Evolutionary conservation across 1,284 basidiomycete species (phyloP).

Genomic region (Melanopsichium pennsylvanicum): DNA sequence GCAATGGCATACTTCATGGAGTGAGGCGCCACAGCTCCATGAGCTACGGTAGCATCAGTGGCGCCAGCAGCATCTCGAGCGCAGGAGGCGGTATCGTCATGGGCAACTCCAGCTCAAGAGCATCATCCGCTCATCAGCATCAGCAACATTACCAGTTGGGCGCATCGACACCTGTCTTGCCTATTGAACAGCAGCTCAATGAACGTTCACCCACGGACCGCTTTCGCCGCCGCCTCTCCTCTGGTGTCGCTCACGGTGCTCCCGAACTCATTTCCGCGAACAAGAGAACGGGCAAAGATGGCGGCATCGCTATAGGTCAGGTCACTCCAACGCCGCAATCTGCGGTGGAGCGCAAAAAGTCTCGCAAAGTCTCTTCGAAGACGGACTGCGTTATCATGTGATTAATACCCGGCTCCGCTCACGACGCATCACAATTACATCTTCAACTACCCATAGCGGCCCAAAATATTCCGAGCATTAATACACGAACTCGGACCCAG

Average conservation of each 20-base stretch:
- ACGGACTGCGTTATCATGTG: constrained; percentile 45
- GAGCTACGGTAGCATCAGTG: constrained; percentile 50
- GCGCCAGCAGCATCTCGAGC: constrained; percentile 45
- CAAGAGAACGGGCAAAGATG: constrained; percentile 7
- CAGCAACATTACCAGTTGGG: constrained; percentile 7
- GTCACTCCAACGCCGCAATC: constrained; percentile 25
- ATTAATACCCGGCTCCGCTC: background rate
- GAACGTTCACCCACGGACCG: constrained; percentile 10
- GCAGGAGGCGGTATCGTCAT: constrained; percentile 14
- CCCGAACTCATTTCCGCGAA: constrained; percentile 1
- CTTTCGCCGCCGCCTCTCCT: constrained; percentile 35
- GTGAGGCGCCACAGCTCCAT: constrained; percentile 40
- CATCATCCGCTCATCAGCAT: constrained; percentile 36
- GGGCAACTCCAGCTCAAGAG: constrained; percentile 24
- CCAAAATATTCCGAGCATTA: background rate
- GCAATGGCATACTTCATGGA: constrained; percentile 16
- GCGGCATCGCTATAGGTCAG: constrained; percentile 16
- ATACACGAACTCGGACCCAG: constrained; percentile 20
- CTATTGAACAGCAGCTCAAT: constrained; percentile 4
- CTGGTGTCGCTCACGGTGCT: constrained; percentile 10
- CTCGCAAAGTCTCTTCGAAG: constrained; percentile 34
- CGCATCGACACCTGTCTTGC: constrained; percentile 19
- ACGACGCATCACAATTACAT: background rate
- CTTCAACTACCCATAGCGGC: too few species aligned
- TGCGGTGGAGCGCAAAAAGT: constrained; percentile 33